These are phyloP conservation scores for Paracorniculantispora psalliotae DNA, from an alignment of 2,329 filamentous ascomycete species.

Conservation along the genomic window DNA sequence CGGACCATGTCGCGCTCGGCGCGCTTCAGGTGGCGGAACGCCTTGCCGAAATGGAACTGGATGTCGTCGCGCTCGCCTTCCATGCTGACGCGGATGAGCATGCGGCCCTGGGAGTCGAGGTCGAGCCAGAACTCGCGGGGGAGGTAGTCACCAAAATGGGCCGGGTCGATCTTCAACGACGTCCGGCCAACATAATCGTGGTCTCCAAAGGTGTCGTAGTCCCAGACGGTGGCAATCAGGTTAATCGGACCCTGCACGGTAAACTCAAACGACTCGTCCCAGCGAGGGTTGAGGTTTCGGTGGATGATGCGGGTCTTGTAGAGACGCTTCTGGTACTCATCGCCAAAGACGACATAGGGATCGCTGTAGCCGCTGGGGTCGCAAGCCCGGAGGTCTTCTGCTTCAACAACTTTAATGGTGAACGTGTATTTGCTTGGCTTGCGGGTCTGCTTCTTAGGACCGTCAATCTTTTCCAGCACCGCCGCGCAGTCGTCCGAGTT, in stretches of 20 bases:
- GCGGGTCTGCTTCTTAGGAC: constrained; percentile 59
- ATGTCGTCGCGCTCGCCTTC: constrained; percentile 98
- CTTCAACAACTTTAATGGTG: constrained; percentile 97
- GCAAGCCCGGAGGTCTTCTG: constrained; percentile 96
- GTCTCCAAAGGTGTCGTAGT: constrained; percentile 94
- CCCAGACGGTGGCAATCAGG: constrained; percentile 95
- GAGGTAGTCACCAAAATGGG: constrained; percentile 92
- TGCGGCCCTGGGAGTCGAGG: constrained; percentile 86
- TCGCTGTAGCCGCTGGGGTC: constrained; percentile 92
- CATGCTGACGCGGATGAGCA: constrained; percentile 93
- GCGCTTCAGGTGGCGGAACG: constrained; percentile 89
- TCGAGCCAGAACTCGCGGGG: constrained; percentile 97
- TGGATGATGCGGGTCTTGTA: constrained; percentile 92
- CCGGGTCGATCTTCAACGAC: constrained; percentile 96
- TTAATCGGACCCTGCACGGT: constrained; percentile 88
- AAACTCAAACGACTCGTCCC: constrained; percentile 97
- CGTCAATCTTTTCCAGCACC: constrained; percentile 69
- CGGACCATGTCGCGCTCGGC: constrained; percentile 97
- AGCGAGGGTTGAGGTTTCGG: constrained; percentile 84
- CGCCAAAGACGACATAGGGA: constrained; percentile 92
- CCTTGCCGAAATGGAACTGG: constrained; percentile 96
- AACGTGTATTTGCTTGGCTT: constrained; percentile 89
- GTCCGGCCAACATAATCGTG: constrained; percentile 96
- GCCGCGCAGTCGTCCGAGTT: constrained; percentile 88
- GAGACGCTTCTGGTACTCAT: constrained; percentile 95